Evolutionary conservation across 441 rosid species (phyloP), one percentile per base, ranked within the genome.

Genomic region (Euphorbia corollata): DNA sequence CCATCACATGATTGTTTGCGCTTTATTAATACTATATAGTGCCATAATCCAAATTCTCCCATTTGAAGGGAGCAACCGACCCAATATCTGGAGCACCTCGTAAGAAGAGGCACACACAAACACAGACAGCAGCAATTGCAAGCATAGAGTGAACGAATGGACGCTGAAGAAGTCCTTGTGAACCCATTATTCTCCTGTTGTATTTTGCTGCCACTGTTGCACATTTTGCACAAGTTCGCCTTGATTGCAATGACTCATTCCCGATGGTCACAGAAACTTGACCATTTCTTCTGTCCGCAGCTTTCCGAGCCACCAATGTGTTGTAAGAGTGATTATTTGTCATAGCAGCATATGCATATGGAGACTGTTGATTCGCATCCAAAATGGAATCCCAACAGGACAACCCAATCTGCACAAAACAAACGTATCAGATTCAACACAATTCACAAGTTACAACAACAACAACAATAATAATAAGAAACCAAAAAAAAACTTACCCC

Each of bases 111-210:
- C 98, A 91, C 59, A 91, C 98, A 78, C 98, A 91, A 69, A 91
- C 96, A 60, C 96, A 91, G 24, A 91, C 96, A 0, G 98, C 92
- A 1, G 96, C 98, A 73, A 91, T 78, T 67, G 92, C 88, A 24
- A 91, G 92, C 92, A 91, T 84, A 15, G 96, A 91, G 77, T 91
- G 92, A 74, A 87, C 74, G 56, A 80, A 85, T 9, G 98, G 91
- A 56, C 88, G 89, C 71, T 85, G 89, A 85, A 89, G 90, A 75
- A 91, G 75, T 27, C 92, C 88, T 13, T 68, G 86, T 19, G 91
- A 74, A 45, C 86, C 83, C 1, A 80, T 78, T 59, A 76, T 74
- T 4, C 32, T 84, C 69, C 74, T 74, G 56, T 75, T 72, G 72
- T 71, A 82, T 79, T 79, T 91, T 12, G 84, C 61, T 47, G 86